These are phyloP conservation scores for Saturnispora hagleri DNA, from an alignment of 805 yeast species.

Conservation along the genomic window DNA sequence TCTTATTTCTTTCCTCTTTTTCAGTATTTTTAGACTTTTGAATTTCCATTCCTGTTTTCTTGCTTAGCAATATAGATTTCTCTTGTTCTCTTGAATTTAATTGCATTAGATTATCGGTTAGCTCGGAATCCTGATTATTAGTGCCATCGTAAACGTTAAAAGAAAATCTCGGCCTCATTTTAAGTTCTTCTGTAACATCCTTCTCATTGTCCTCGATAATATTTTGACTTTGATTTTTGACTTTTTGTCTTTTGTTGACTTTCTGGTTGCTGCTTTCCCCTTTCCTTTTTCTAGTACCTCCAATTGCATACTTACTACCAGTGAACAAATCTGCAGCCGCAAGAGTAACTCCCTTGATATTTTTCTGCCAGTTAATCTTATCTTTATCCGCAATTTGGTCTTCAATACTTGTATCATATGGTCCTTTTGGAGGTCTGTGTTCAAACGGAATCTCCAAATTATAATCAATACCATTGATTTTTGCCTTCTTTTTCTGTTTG, in stretches of 20 bases:
- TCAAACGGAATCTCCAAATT: slow-evolving; percentile 79
- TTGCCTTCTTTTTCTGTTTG: slow-evolving; percentile 42
- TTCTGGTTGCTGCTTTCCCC: neutral
- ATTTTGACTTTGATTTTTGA: neutral
- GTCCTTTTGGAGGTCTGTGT: slow-evolving; percentile 55
- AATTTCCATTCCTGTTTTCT: neutral
- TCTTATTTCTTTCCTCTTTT: neutral
- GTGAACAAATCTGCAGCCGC: slow-evolving; percentile 4
- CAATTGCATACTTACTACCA: slow-evolving; percentile 3
- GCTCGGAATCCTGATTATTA: neutral
- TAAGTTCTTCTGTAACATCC: neutral
- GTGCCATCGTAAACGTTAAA: neutral
- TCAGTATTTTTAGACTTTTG: neutral
- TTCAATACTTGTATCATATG: slow-evolving; percentile 63
- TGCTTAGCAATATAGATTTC: neutral
- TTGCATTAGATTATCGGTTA: neutral
- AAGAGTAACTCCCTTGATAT: slow-evolving; percentile 30
- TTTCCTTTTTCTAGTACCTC: neutral
- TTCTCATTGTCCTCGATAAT: neutral
- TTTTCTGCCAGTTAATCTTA: slow-evolving; percentile 17
- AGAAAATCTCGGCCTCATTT: neutral
- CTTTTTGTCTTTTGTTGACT: neutral
- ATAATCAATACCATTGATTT: slow-evolving; percentile 60
- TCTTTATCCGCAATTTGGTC: slow-evolving; percentile 30
- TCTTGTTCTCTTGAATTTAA: neutral